Evolutionary conservation across 176 grass and related monocot species (phyloP), one percentile per base, ranked within the genome.

Genomic region (Sorghum bicolor): DNA sequence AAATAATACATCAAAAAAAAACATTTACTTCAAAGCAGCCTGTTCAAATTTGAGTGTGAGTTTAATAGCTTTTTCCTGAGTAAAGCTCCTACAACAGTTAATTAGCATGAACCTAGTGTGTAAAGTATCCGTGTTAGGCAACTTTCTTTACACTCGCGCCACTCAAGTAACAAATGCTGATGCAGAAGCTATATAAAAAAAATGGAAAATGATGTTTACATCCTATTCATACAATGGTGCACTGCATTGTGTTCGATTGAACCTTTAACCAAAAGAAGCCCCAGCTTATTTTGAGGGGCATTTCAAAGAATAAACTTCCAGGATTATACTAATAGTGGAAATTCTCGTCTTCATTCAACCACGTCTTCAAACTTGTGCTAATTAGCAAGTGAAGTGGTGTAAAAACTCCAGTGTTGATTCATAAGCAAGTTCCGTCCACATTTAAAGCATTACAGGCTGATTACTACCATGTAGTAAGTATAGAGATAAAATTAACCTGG

Each of bases 401-500:
- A 9, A 34, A 39, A 73, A 37, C 53, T 20, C 34, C 25, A 55
- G 36, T 26, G 32, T 5, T 17, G 15, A 22, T 10, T 77, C 41
- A 4, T 10, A 17, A 30, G 37, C 61, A 86, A 52, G 29, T 55
- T 34, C 16, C 22, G 47, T 67, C 37, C 40, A 39, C 55, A 83
- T 72, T 45, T 39, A 24, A 10, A 50, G 55, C 15, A 47, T 66
- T n/a, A n/a, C n/a, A n/a, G n/a, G n/a, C n/a, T n/a, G n/a, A n/a
- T n/a, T 40, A 57, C 10, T 28, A 37, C 10, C 24, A 67, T 40
- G 33, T 75, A 77, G 4, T 34, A 32, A n/a, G 53, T 24, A 58
- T 58, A 58, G 55, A 32, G 52, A 50, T 67, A 78, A 67, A 67
- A 75, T 41, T 13, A 85, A 96, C 93, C 96, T 96, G 89, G 52